Base-by-base conservation (phyloP, 345 rosid genomes). In the Capsella bursapastoris region DNA sequence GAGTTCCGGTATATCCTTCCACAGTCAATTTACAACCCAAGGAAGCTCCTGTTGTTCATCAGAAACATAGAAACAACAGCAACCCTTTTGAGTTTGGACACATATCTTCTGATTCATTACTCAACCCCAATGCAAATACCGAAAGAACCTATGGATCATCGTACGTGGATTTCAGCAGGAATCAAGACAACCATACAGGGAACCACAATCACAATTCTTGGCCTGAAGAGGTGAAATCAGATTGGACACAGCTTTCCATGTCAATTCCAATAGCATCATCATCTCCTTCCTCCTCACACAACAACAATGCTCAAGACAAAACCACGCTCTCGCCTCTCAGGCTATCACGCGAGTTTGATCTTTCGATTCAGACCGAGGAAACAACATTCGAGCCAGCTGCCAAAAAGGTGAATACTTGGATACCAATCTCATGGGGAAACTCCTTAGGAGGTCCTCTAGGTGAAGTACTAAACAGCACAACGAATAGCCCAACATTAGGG, bases 171-270 rank as follows among this genome's bases (percentile, higher is more conserved):
- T 71, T 77, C 15, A 58, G 61, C 67, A 49, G 78, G 84, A 52
- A 27, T 16, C 89, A 32, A 75, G 84, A 66, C 45, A 83, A 71
- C 38, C 78, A 75, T 32, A 64, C 80, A 6, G 64, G 18, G 13
- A 78, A 62, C 75, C 68, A 66, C 12, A 75, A 86, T 9, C 56
- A 56, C 8, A 71, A 62, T 48, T 49, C 82, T 7, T 87, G 92
- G 92, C 82, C 83, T 1, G 83, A 82, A 37, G 89, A 88, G 67
- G 44, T 83, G 15, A 85, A 84, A 48, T 75, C 96, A 2, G 89
- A 86, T 66, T 84, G 88, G 88, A 88, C 91, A 12, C 89, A 82
- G 66, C 89, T 90, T 9, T 87, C 91, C 10, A 85, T 89, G 85
- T 84, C 94, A n/a, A 85, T 82, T 12, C 91, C 91, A 38, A 73